phyloP scores from a whole-genome alignment of 345 rosid species.

The Ceriops zippeliana region DNA sequence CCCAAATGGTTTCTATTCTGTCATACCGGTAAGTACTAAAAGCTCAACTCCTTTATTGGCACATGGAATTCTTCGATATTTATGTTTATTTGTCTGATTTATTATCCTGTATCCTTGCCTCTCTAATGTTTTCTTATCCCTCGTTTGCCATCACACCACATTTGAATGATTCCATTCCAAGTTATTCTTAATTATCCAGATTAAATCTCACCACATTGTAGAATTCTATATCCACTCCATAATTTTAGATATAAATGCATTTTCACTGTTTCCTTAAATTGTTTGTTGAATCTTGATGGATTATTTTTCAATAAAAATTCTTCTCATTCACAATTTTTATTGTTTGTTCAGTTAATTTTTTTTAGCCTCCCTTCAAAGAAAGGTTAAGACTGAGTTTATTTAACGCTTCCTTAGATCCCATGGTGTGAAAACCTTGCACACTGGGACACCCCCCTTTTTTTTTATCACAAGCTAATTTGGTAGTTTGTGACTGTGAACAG shows the following conservation, averaged over 20 bases:
- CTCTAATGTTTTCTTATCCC: no score
- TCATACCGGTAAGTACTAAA: conserved; percentile 43
- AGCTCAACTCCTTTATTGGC: background rate
- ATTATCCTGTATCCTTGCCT: no score
- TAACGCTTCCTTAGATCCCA: no score
- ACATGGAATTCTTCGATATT: background rate
- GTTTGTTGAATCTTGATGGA: background rate
- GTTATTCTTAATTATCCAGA: background rate
- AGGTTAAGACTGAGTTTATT: no score
- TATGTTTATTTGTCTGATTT: background rate
- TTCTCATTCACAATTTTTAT: background rate
- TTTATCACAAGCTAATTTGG: conserved; percentile 7
- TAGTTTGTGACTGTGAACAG: conserved; percentile 33
- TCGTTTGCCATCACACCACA: no score
- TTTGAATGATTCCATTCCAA: no score
- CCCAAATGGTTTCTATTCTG: conserved; percentile 91
- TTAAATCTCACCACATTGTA: background rate
- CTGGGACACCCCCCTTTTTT: background rate
- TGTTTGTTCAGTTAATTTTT: no score
- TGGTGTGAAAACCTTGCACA: no score
- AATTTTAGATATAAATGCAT: conserved; percentile 1
- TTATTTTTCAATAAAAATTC: background rate
- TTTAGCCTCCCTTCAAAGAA: no score
- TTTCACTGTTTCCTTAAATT: background rate
- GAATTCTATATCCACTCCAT: background rate